phyloP scores from a whole-genome alignment of 192 early-diverging fungal species.

The Rhizoclosmatium sp. region DNA sequence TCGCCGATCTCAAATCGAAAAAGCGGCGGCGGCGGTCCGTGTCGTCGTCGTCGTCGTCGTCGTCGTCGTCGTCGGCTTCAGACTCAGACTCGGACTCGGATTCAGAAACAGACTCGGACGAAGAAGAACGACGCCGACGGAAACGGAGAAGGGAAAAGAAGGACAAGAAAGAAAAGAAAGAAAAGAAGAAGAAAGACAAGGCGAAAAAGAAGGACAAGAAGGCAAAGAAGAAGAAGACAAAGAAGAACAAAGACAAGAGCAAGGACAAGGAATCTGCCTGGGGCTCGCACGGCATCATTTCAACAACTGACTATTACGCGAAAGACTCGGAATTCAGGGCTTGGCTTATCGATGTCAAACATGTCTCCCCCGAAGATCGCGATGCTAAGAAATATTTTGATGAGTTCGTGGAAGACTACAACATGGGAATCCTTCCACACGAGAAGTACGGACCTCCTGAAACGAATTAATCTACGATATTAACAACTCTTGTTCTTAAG shows the following conservation, averaged over 20 bases:
- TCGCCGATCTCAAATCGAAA: too few species aligned
- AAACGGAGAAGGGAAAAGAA: background rate
- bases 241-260: constrained; percentile 40
- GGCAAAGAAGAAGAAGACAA: constrained; percentile 42
- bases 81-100: background rate
- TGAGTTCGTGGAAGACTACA: constrained; percentile 60
- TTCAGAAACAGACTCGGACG: constrained; percentile 1
- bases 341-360: constrained; percentile 60
- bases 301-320: constrained; percentile 31
- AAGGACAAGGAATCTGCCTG: constrained; percentile 19
- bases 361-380: constrained; percentile 47
- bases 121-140: background rate
- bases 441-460: constrained; percentile 39
- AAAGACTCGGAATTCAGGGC: constrained; percentile 56
- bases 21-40: too few species aligned
- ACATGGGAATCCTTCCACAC: constrained; percentile 52
- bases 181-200: constrained; percentile 18
- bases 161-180: background rate
- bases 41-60: background rate
- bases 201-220: constrained; percentile 40
- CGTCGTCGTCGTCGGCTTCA: background rate
- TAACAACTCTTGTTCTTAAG: background rate
- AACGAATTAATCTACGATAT: too few species aligned
- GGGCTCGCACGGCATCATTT: constrained; percentile 45
- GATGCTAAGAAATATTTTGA: constrained; percentile 49